Evolutionary conservation across 1,139 yeast species (phyloP).

Genomic region (Neolecta irregularis): DNA sequence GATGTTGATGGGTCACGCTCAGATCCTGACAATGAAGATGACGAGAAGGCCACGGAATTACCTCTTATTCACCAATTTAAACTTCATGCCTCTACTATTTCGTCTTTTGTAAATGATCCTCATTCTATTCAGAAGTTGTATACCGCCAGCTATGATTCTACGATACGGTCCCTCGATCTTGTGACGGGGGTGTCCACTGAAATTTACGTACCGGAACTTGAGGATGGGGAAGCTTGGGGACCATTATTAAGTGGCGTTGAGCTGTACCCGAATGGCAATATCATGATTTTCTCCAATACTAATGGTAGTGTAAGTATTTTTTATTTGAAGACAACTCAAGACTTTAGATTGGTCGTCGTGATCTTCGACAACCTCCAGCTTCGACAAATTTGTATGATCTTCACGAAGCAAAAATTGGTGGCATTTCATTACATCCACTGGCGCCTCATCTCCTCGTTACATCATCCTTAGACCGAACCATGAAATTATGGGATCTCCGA

Average conservation of each 20-base stretch:
- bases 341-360: too few species aligned
- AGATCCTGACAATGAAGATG: slow-evolving; percentile 25
- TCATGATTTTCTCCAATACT: slow-evolving; percentile 58
- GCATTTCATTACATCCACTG: slow-evolving; percentile 62
- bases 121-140: slow-evolving; percentile 39
- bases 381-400: slow-evolving; percentile 34
- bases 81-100: slow-evolving; percentile 62
- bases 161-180: slow-evolving; percentile 58
- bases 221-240: slow-evolving; percentile 32
- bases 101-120: slow-evolving; percentile 43
- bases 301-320: slow-evolving; percentile 60
- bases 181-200: slow-evolving; percentile 45
- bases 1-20: slow-evolving; percentile 34
- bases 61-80: slow-evolving; percentile 52
- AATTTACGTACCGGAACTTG: slow-evolving; percentile 33
- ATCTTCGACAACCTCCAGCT: slow-evolving; percentile 31
- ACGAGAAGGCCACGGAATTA: slow-evolving; percentile 27
- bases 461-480: slow-evolving; percentile 70
- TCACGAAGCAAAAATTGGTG: slow-evolving; percentile 84
- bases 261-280: slow-evolving; percentile 34
- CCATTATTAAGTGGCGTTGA: slow-evolving; percentile 36
- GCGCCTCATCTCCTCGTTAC: slow-evolving; percentile 51
- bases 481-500: slow-evolving; percentile 77
- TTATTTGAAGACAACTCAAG: too few species aligned
- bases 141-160: slow-evolving; percentile 76